Conservation (phyloP, 2,329 filamentous ascomycete genomes). For the Ceratocystis cubensis region DNA sequence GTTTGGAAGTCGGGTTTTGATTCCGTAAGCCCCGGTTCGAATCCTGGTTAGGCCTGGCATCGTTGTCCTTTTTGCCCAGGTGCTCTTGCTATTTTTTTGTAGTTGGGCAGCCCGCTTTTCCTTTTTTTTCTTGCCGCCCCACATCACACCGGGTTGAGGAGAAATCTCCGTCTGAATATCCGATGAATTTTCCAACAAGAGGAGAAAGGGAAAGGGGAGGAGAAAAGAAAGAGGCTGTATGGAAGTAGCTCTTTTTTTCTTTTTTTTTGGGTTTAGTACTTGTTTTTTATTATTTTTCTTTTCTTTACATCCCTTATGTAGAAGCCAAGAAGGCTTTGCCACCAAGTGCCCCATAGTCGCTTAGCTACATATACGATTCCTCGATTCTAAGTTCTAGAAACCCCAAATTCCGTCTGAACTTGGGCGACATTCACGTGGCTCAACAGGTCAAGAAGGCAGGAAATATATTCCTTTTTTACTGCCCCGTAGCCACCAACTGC, state of each 20-base stretch:
- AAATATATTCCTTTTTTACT: slow-evolving; percentile 5
- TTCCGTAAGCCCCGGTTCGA: slow-evolving; percentile 20
- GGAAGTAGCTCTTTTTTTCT: not conserved
- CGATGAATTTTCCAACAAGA: not conserved
- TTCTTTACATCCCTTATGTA: not conserved
- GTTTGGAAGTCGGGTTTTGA: slow-evolving; percentile 20
- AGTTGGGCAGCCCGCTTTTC: not conserved
- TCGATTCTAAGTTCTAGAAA: not conserved
- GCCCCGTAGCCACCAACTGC: no score
- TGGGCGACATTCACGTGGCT: slow-evolving; percentile 3
- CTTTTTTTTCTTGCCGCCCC: not conserved
- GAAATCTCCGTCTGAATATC: not conserved
- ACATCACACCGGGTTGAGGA: not conserved
- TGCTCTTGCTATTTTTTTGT: no score
- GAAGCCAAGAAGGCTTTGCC: not conserved
- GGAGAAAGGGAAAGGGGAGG: not conserved
- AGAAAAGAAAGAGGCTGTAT: not conserved
- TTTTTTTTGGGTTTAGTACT: not conserved
- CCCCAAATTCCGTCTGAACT: not conserved
- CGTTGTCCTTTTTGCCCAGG: not conserved
- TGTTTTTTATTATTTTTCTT: not conserved
- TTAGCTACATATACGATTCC: slow-evolving; percentile 6
- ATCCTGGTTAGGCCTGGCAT: slow-evolving; percentile 17
- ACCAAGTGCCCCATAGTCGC: not conserved
- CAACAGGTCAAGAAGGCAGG: not conserved